phyloP scores from a whole-genome alignment of 805 yeast genomes.

The Isabelozyma rhagii region DNA sequence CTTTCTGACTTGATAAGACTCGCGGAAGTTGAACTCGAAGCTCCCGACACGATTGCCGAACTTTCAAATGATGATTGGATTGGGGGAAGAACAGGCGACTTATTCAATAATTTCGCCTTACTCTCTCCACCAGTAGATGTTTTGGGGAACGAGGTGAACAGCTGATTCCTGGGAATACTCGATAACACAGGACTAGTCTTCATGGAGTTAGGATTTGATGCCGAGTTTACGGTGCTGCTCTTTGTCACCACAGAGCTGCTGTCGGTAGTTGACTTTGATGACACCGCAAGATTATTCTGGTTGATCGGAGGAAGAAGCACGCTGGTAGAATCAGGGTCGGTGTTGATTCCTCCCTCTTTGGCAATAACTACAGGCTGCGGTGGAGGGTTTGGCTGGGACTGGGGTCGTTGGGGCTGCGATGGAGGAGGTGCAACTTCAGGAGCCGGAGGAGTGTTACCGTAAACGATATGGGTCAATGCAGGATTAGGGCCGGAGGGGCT shows the following conservation, averaged over 20 bases:
- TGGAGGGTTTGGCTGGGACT: not conserved
- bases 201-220: not conserved
- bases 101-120: not conserved
- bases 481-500: not conserved
- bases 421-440: not conserved
- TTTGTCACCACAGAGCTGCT: not conserved
- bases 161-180: not conserved
- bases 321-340: not conserved
- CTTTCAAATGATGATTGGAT: not conserved
- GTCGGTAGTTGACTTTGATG: not conserved
- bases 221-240: not conserved
- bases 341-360: not conserved
- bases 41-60: not conserved
- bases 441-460: not conserved
- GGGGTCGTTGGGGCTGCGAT: not conserved
- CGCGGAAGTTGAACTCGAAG: not conserved
- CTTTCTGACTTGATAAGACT: not conserved
- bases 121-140: not conserved
- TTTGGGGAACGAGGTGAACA: not conserved
- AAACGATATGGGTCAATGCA: not conserved
- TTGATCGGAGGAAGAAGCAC: not conserved
- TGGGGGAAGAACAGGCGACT: constrained; percentile 2
- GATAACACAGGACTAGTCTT: not conserved
- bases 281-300: not conserved
- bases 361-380: not conserved